phyloP scores from a whole-genome alignment of 495 filamentous ascomycete genomes.

The Lophiostoma macrostomum region DNA sequence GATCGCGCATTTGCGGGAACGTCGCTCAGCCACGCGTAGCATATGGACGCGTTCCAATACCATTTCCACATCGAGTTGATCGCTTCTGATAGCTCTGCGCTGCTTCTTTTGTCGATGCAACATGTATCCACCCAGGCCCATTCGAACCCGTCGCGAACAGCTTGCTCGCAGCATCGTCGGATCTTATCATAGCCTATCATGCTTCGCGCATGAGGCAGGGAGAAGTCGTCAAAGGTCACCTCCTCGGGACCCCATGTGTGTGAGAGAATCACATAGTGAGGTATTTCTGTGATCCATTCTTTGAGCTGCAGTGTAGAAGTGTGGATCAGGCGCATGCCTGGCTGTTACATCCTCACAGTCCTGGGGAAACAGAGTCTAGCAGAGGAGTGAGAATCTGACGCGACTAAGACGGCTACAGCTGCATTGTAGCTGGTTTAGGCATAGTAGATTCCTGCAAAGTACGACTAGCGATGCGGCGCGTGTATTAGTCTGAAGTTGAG shows the following conservation, averaged over 20 bases:
- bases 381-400: too few relatives aligned
- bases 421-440: too few relatives aligned
- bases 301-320: slow-evolving; percentile 31
- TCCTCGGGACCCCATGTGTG: slow-evolving; percentile 25
- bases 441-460: too few relatives aligned
- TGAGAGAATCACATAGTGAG: slow-evolving; percentile 17
- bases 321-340: slow-evolving; percentile 42
- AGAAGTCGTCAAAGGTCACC: slow-evolving; percentile 15
- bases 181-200: slow-evolving; percentile 15
- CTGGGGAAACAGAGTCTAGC: too few relatives aligned
- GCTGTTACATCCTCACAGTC: too few relatives aligned
- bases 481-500: too few relatives aligned
- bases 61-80: slow-evolving; percentile 21
- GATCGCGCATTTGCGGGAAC: neutral
- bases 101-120: slow-evolving; percentile 30
- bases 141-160: slow-evolving; percentile 12
- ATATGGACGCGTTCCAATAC: slow-evolving; percentile 7
- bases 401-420: too few relatives aligned
- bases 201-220: neutral
- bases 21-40: slow-evolving; percentile 15
- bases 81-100: slow-evolving; percentile 20
- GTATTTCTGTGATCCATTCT: neutral
- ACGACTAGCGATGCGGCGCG: too few relatives aligned
- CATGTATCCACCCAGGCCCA: slow-evolving; percentile 29
- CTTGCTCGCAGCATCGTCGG: neutral